Evolutionary conservation across 2,329 filamentous ascomycete genomes (phyloP).

Genomic region (Hymenoscyphus fructigenus): DNA sequence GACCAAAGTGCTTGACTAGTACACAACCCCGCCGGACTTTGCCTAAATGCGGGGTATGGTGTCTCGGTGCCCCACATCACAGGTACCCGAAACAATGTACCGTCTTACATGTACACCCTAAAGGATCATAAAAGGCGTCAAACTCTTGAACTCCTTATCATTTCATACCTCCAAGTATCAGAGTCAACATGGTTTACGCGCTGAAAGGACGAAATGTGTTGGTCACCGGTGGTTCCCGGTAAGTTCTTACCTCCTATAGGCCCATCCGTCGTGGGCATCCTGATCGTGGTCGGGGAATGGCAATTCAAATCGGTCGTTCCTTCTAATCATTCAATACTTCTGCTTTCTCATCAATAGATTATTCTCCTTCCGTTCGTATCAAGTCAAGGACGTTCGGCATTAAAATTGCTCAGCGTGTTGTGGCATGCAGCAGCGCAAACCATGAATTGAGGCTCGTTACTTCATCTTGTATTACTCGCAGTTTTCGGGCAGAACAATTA

Average conservation of each 20-base stretch:
- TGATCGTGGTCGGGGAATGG: neutral
- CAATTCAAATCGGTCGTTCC: neutral
- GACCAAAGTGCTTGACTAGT: neutral
- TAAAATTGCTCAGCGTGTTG: too few relatives aligned
- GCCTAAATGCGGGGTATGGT: neutral
- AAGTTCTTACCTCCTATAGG: conserved; percentile 27
- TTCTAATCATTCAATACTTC: too few relatives aligned
- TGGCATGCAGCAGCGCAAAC: too few relatives aligned
- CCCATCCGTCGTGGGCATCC: neutral
- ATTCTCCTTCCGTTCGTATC: too few relatives aligned
- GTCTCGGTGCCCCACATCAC: neutral
- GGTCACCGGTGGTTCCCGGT: conserved; percentile 64
- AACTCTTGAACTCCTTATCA: neutral
- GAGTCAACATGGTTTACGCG: conserved; percentile 56
- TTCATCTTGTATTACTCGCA: neutral
- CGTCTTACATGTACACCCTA: neutral
- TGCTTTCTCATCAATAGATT: too few relatives aligned
- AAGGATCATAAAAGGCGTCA: neutral
- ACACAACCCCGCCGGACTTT: conserved; percentile 1
- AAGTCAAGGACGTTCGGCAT: too few relatives aligned
- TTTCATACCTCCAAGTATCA: neutral
- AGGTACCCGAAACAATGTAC: neutral
- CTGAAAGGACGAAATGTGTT: conserved; percentile 61
- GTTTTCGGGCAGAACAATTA: neutral
- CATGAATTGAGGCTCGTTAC: neutral